phyloP scores from a whole-genome alignment of 306 rosid species.

The Medicago arabica region DNA sequence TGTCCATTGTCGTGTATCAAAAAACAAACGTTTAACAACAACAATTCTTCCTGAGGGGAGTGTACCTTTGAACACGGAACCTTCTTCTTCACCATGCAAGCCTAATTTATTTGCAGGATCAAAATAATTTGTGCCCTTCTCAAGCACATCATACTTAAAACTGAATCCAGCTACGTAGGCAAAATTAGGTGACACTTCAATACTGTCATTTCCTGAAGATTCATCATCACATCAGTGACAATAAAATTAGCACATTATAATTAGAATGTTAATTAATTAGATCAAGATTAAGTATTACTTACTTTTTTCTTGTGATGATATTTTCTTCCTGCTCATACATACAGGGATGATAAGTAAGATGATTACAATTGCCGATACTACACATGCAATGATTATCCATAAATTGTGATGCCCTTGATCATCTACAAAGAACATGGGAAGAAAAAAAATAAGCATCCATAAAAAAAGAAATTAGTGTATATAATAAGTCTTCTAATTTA shows the following conservation, averaged over 20 bases:
- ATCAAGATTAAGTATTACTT: constrained; percentile 41
- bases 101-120: constrained; percentile 55
- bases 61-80: constrained; percentile 66
- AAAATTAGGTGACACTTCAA: constrained; percentile 4
- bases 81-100: constrained; percentile 54
- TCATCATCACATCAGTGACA: neutral
- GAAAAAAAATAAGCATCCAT: neutral
- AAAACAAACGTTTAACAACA: constrained; percentile 69
- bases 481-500: neutral
- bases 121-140: constrained; percentile 56
- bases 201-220: constrained; percentile 33
- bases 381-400: constrained; percentile 40
- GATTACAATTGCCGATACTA: constrained; percentile 32
- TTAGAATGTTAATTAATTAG: neutral
- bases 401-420: neutral
- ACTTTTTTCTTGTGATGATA: constrained; percentile 31
- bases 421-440: constrained; percentile 38
- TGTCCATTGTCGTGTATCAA: constrained; percentile 63
- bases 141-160: constrained; percentile 63
- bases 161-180: constrained; percentile 38
- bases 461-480: neutral
- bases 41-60: constrained; percentile 60
- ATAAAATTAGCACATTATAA: constrained; percentile 16
- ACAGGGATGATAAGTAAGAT: constrained; percentile 41
- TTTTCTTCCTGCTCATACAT: constrained; percentile 41